Percentiles rank a stretch among this genome's conserved stretches.
Conservation (phyloP, 495 filamentous ascomycete species). For the Hypoxylon fuscum region DNA sequence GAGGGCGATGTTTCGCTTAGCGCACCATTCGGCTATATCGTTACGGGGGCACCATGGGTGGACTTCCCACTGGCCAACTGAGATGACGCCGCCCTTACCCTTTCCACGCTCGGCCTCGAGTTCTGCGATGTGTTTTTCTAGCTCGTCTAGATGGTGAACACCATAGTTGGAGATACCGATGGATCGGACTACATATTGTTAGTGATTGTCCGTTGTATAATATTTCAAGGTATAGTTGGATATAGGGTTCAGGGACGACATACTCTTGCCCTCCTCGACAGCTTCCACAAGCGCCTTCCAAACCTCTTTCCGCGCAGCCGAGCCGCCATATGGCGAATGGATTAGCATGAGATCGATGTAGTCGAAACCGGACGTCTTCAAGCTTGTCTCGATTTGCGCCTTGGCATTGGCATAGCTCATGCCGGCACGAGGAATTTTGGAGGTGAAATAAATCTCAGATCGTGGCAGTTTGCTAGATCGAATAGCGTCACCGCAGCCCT, state of each 20-base stretch:
- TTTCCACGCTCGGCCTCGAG: slow-evolving; percentile 65
- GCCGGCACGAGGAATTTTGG: slow-evolving; percentile 65
- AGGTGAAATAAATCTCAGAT: slow-evolving; percentile 74
- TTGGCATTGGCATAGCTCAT: slow-evolving; percentile 62
- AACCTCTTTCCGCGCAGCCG: slow-evolving; percentile 62
- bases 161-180: slow-evolving; percentile 77
- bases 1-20: slow-evolving; percentile 71
- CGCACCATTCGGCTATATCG: slow-evolving; percentile 81
- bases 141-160: slow-evolving; percentile 72
- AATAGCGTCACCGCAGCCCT: slow-evolving; percentile 69
- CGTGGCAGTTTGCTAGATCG: slow-evolving; percentile 65
- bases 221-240: not conserved
- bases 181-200: slow-evolving; percentile 52
- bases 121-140: slow-evolving; percentile 78
- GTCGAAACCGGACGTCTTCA: slow-evolving; percentile 61
- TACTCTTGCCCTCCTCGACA: slow-evolving; percentile 66
- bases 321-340: slow-evolving; percentile 69
- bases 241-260: no score
- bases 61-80: slow-evolving; percentile 87
- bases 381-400: slow-evolving; percentile 58
- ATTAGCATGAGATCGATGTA: slow-evolving; percentile 74
- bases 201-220: not conserved
- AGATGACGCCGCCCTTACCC: slow-evolving; percentile 77
- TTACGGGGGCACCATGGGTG: slow-evolving; percentile 86
- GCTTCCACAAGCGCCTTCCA: slow-evolving; percentile 71